Evolutionary conservation across 2,329 filamentous ascomycete genomes (phyloP).

Genomic region (Colletotrichum magnum): DNA sequence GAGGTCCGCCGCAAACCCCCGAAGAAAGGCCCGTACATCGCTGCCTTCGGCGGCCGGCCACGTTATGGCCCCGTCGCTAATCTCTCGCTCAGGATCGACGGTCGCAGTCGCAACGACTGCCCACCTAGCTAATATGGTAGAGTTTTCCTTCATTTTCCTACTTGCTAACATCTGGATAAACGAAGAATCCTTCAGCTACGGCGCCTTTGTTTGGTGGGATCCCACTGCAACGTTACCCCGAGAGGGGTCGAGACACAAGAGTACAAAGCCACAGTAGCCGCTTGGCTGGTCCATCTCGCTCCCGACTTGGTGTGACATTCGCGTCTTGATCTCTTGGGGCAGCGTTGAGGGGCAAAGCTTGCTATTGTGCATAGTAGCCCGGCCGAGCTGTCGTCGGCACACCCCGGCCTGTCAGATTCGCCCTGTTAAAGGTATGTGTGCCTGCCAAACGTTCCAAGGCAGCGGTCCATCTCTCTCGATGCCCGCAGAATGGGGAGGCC

Average conservation of each 20-base stretch:
- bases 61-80: not conserved
- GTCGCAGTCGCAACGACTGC: too few relatives aligned
- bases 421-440: not conserved
- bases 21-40: conserved; percentile 16
- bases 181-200: not conserved
- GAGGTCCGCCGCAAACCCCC: conserved; percentile 23
- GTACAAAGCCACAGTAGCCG: not conserved
- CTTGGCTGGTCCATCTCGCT: conserved; percentile 4
- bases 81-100: too few relatives aligned
- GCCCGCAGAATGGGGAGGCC: not conserved
- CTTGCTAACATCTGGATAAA: not conserved
- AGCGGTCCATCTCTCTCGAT: conserved; percentile 8
- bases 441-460: conserved; percentile 8
- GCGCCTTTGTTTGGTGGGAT: conserved; percentile 2
- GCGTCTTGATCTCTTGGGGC: too few relatives aligned
- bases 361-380: not conserved
- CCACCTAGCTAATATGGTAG: not conserved
- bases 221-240: conserved; percentile 29
- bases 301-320: conserved; percentile 16
- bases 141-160: not conserved
- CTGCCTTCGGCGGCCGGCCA: not conserved
- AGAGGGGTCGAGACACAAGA: conserved; percentile 5
- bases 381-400: not conserved
- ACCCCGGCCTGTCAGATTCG: not conserved
- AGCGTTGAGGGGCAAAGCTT: not conserved